Evolutionary conservation across 805 yeast genomes (phyloP).

Genomic region (Jamesozyma jinghongensis): DNA sequence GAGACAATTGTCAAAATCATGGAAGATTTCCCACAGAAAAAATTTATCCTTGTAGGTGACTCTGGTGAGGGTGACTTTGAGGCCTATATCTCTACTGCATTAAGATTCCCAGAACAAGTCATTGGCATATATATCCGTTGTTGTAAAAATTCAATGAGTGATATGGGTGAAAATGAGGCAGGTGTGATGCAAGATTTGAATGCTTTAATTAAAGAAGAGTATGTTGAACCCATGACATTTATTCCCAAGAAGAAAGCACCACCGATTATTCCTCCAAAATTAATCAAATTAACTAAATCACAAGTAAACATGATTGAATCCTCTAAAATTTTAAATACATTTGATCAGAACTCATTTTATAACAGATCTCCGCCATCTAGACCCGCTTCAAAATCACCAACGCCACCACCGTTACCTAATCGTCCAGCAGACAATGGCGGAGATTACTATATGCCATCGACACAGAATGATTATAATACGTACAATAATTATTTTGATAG

Average conservation of each 20-base stretch:
- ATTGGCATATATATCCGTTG: conserved; percentile 73
- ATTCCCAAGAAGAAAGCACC: conserved; percentile 14
- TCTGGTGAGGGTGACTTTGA: conserved; percentile 94
- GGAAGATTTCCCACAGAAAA: conserved; percentile 64
- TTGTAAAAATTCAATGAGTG: conserved; percentile 61
- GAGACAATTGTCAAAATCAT: conserved; percentile 54
- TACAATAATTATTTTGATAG: conserved; percentile 34
- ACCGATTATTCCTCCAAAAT: conserved; percentile 15
- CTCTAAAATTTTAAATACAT: conserved; percentile 2
- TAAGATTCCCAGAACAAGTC: conserved; percentile 51
- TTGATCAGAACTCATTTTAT: background rate
- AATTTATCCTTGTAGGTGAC: conserved; percentile 84
- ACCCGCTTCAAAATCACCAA: conserved; percentile 6
- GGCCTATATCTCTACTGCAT: conserved; percentile 70
- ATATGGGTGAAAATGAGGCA: conserved; percentile 28
- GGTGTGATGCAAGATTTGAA: conserved; percentile 27
- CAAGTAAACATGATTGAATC: conserved; percentile 10
- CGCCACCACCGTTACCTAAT: conserved; percentile 3
- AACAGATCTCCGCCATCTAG: conserved; percentile 27
- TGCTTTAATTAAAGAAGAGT: conserved; percentile 11
- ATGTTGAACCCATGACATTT: conserved; percentile 4
- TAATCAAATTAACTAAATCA: conserved; percentile 13
- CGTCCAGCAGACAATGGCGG: background rate
- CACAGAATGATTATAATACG: conserved; percentile 24
- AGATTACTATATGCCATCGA: conserved; percentile 17